These are phyloP conservation scores for Ascochyta rabiei DNA, from an alignment of 2,329 filamentous ascomycete genomes.

Conservation along the genomic window DNA sequence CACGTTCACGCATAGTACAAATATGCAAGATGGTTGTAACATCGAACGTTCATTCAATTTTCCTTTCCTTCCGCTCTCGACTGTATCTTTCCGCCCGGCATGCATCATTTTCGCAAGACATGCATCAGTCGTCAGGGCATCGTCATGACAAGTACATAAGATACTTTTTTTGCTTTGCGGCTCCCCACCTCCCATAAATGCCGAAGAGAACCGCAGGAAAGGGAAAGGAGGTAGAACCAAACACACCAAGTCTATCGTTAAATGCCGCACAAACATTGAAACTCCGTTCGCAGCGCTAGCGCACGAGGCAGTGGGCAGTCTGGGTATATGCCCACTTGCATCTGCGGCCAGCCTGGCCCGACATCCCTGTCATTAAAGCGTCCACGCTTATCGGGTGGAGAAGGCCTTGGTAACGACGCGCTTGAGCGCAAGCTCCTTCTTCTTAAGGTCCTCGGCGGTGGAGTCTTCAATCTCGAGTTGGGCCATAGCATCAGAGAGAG, in stretches of 20 bases:
- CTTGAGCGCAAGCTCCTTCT: slow-evolving; percentile 99
- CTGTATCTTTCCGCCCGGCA: slow-evolving; percentile 25
- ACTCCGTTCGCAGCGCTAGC: slow-evolving; percentile 35
- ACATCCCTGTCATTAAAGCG: slow-evolving; percentile 17
- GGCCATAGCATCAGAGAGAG: slow-evolving; percentile 95
- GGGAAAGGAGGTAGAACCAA: slow-evolving; percentile 31
- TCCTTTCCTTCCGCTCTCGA: slow-evolving; percentile 19
- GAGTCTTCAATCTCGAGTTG: slow-evolving; percentile 96
- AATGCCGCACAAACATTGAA: slow-evolving; percentile 39
- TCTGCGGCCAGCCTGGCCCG: slow-evolving; percentile 31
- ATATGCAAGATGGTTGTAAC: slow-evolving; percentile 1
- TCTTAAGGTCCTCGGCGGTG: slow-evolving; percentile 92
- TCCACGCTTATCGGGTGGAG: slow-evolving; percentile 74
- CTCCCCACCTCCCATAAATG: slow-evolving; percentile 24
- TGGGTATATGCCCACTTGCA: slow-evolving; percentile 35
- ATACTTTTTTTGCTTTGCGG: slow-evolving; percentile 31
- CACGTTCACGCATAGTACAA: not conserved
- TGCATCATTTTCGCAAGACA: slow-evolving; percentile 29
- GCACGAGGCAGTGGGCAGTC: slow-evolving; percentile 27
- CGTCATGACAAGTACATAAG: slow-evolving; percentile 38
- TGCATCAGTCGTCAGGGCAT: slow-evolving; percentile 37
- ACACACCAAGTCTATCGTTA: slow-evolving; percentile 46
- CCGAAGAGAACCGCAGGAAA: slow-evolving; percentile 33
- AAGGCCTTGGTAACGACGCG: slow-evolving; percentile 98
- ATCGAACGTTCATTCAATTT: slow-evolving; percentile 24